Base-by-base conservation (phyloP, 495 filamentous ascomycete species). In the Parmelia sp. region DNA sequence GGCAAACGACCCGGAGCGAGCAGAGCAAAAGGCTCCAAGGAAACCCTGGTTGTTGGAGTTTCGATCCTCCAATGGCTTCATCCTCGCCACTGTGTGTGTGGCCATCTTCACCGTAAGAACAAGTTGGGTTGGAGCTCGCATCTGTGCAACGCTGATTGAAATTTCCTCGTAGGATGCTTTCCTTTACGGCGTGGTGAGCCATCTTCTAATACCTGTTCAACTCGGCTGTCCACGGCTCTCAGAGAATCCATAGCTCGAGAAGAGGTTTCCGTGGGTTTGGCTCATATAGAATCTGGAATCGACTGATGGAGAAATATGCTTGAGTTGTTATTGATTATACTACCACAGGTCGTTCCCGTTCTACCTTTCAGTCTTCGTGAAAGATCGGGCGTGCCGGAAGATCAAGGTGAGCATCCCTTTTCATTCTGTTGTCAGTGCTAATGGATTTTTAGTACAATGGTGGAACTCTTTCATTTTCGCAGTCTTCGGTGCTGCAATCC, bases 401-500 rank as follows among this genome's bases (percentile, higher is more conserved):
- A 69, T 57, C 57, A 71, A 57, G 67, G 69, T 60, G 63, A 57
- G 33, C 2, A 29, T 62, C 14, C 4, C 35, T 21, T 33, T 21
- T 14, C 27, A 47, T 7, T 14, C n/a, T 36, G 11, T 6, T 61
- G 33, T 25, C 21, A 12, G 12, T 27, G 5, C 53, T 45, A n/a
- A 60, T 12, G n/a, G 36, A 31, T 11, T 31, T 2, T 3, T 39
- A 71, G 67, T 71, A 25, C 69, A 71, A 65, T 69, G 58, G 51
- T 71, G 69, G 67, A 71, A 65, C n/a, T 71, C 69, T 10, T 59
- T 69, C 37, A 65, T 71, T 25, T 64, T 71, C 33, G 69, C 63
- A 15, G 58, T 66, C 55, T 69, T 69, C 33, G 69, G 67, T 29
- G 67, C 57, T 62, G 67, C 67, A 4, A 64, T 67, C 31, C 40